Conservation (phyloP, 192 early-diverging fungal species). For the Podila verticillata region DNA sequence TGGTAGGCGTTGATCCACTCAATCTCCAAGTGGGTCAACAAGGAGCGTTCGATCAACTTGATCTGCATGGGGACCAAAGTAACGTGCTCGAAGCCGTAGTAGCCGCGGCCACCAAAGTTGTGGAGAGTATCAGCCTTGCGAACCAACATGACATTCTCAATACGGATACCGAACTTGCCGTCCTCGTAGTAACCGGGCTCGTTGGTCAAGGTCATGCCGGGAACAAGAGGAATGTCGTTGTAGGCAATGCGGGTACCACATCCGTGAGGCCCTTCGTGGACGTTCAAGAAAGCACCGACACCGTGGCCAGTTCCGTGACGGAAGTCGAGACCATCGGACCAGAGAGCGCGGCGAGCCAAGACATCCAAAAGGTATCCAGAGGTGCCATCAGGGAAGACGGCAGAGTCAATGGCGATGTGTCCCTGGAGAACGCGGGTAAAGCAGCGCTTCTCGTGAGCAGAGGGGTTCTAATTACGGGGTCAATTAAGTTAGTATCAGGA, state of each 20-base stretch:
- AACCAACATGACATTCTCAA: slow-evolving; percentile 93
- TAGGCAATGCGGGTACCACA: slow-evolving; percentile 81
- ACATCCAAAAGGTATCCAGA: slow-evolving; percentile 92
- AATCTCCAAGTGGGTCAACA: slow-evolving; percentile 79
- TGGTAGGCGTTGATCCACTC: slow-evolving; percentile 94
- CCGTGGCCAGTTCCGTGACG: slow-evolving; percentile 98
- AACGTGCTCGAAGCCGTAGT: slow-evolving; percentile 91
- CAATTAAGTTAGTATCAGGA: too few species aligned
- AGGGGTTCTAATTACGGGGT: too few species aligned
- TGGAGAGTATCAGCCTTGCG: slow-evolving; percentile 73
- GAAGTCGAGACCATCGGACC: slow-evolving; percentile 94
- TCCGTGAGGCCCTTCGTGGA: slow-evolving; percentile 96
- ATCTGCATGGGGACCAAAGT: slow-evolving; percentile 90
- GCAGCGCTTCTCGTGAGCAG: slow-evolving; percentile 86
- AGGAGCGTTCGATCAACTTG: slow-evolving; percentile 76
- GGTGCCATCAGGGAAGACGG: slow-evolving; percentile 90
- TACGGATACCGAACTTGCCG: slow-evolving; percentile 95
- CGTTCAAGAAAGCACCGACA: slow-evolving; percentile 94
- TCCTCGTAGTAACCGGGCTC: slow-evolving; percentile 99
- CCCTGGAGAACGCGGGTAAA: slow-evolving; percentile 99
- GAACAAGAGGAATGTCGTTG: slow-evolving; percentile 79
- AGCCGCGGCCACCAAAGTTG: slow-evolving; percentile 88
- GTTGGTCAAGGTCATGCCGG: slow-evolving; percentile 97
- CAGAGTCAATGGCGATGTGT: slow-evolving; percentile 91
- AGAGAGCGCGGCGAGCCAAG: slow-evolving; percentile 86